Evolutionary conservation across 2,329 filamentous ascomycete species (phyloP), one percentile per base, ranked within the genome.

Genomic region (Aspergillus pseudoviridinutans): DNA sequence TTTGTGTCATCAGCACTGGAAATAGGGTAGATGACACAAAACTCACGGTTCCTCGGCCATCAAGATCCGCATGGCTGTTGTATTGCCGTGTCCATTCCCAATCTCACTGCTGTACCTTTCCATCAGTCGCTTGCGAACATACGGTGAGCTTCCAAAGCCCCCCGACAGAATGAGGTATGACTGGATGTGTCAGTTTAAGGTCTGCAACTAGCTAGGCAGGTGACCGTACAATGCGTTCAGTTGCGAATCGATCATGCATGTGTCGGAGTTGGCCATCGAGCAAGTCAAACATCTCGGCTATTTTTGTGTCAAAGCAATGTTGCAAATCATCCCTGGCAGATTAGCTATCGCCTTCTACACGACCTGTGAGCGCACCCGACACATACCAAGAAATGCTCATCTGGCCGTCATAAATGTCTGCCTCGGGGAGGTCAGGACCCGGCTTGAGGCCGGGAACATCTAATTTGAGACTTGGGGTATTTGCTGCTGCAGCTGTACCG

Each of bases 121-220:
- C 28, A 64, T 52, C 2, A 74, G 59, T 9, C 66, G 56, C 17
- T 66, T 53, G 27, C 63, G 58, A 17, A 74, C 63, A 50, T 74
- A 72, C 1, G 64, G 64, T 1, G 71, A 74, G 50, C 70, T 71
- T 1, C 69, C 71, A 32, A 74, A 65, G 0, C 71, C 71, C 9
- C 71, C 71, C 0, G 71, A 74, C 4, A 74, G 60, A 17, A 73
- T 64, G 2, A 72, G 54, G 42, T 72, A 73, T 12, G 56, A 59
- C 67, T 70, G 27, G 9, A 14, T 32, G 29, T 1, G 35, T 14
- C 20, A 4, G 51, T 62, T 7, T 61, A 56, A 25, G 1, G 20
- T 10, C 12, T 4, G 1, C 9, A 24, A 22, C 32, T 2, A 42
- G 17, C 8, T 4, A 44, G 25, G 14, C 4, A 3, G 46, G 32